Evolutionary conservation across 495 filamentous ascomycete species (phyloP), one percentile per base, ranked within the genome.

Genomic region (Penicillium cosmopolitanum): DNA sequence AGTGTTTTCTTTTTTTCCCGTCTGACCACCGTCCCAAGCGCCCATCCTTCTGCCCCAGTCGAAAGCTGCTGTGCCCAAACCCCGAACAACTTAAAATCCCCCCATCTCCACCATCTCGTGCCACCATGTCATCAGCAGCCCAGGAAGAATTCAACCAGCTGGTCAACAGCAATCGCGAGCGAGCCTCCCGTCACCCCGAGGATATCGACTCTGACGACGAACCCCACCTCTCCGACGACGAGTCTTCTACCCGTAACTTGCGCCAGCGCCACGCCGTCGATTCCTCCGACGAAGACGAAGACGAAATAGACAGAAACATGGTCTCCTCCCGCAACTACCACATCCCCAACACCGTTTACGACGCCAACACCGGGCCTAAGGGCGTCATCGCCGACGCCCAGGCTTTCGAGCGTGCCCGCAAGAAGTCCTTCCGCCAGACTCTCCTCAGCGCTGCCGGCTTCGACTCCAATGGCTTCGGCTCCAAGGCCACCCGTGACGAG

Each of bases 341-440:
- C 53, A 64, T 79, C 38, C 76, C 80, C 50, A 78, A 88, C 68
- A 87, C 81, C 15, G 83, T 84, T 53, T 94, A 88, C 76, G 86
- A 95, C 65, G 84, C 85, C 61, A 90, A 95, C 66, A 96, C 96
- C n/a, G 95, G 95, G 25, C 96, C 97, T 55, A 98, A 98, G 78
- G 95, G 95, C 63, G 95, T 98, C 72, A 97, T 98, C 60, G 93
- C 96, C 63, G 95, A 98, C 69, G 95, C 95, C 23, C 85, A 90
- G 61, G 87, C 90, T 53, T 98, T 93, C 68, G 93, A 97, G 74
- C 85, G 87, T 53, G 92, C 93, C 11, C 86, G 86, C 52, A 89
- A 87, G 63, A 80, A 77, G 62, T 89, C 84, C 50, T 81, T 83
- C 70, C 80, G 81, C 33, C 66, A 69, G 46, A 83, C 81, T 16